Evolutionary conservation across 352 stramenopile genomes (phyloP), one percentile per base, ranked within the genome.

Genomic region (Aphanomyces astaci): DNA sequence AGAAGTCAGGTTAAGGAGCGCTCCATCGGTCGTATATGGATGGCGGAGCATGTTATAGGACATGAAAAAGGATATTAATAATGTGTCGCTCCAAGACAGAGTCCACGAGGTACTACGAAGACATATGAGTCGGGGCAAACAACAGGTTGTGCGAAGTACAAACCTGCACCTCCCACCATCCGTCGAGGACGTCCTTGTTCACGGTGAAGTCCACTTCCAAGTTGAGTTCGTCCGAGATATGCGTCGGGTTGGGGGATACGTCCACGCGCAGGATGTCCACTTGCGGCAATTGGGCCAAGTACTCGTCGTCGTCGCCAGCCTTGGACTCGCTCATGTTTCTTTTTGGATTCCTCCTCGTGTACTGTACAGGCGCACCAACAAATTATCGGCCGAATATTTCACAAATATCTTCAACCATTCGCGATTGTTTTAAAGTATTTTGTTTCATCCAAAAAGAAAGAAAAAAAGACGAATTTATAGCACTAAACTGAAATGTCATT

Each of bases 61-160:
- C 22, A 17, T 51, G 39, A 27, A 59, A 70, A 80, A 87, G 82
- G 82, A 94, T 90, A 90, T 92, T 79, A 72, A 95, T 95, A 66
- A 93, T 84, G 74, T 92, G 85, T 53, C 82, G 83, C 75, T 92
- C 89, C 62, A 76, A 80, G 48, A 92, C 82, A 19, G 83, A 90
- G 71, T 95, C 86, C 39, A 92, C 86, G 22, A 95, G 73, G 63
- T 95, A 95, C 84, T 92, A 62, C 24, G 55, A 54, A 54, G 36
- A 15, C 36, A 43, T 43, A n/a, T n/a, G n/a, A n/a, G n/a, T n/a
- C n/a, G n/a, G n/a, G n/a, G n/a, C n/a, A n/a, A n/a, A n/a, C n/a
- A n/a, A n/a, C n/a, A n/a, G n/a, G n/a, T n/a, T n/a, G n/a, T n/a
- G n/a, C n/a, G n/a, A n/a, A n/a, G n/a, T n/a, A n/a, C n/a, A n/a